A percentile compares a stretch with the other conserved stretches of the same genome.
These are phyloP conservation scores for Colletotrichum melonis DNA, from an alignment of 2,329 filamentous ascomycete genomes.

Conservation along the genomic window DNA sequence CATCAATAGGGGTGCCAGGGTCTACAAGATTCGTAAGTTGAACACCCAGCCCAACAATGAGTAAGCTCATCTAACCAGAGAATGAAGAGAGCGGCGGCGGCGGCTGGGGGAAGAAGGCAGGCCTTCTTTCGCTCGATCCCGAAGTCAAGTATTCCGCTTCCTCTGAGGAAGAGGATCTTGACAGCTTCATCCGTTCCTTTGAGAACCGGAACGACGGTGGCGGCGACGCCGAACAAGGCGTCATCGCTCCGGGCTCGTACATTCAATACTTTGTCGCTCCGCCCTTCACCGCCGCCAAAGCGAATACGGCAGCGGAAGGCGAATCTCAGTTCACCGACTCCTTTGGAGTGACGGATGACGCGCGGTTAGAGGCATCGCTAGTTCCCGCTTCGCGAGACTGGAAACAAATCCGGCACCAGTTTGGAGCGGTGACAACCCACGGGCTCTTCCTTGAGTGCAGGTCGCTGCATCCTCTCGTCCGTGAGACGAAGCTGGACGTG, in stretches of 20 bases:
- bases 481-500: constrained; percentile 58
- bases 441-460: constrained; percentile 63
- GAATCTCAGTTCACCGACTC: constrained; percentile 38
- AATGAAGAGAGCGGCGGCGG: constrained; percentile 79
- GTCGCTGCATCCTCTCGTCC: background rate
- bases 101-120: constrained; percentile 85
- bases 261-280: constrained; percentile 73
- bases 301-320: constrained; percentile 20
- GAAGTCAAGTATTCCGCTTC: constrained; percentile 64
- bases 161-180: constrained; percentile 62
- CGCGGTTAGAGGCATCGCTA: constrained; percentile 6
- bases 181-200: constrained; percentile 58
- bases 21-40: constrained; percentile 59
- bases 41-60: background rate
- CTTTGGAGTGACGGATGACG: constrained; percentile 47
- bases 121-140: constrained; percentile 82
- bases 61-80: constrained; percentile 14
- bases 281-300: constrained; percentile 33
- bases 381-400: constrained; percentile 38
- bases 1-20: constrained; percentile 44
- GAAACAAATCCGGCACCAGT: constrained; percentile 53
- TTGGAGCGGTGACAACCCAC: constrained; percentile 72
- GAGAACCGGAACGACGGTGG: constrained; percentile 40
- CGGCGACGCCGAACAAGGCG: constrained; percentile 60
- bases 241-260: constrained; percentile 71